Evolutionary conservation across 2,329 filamentous ascomycete species (phyloP).

Genomic region (Hymenoscyphus fructigenus): DNA sequence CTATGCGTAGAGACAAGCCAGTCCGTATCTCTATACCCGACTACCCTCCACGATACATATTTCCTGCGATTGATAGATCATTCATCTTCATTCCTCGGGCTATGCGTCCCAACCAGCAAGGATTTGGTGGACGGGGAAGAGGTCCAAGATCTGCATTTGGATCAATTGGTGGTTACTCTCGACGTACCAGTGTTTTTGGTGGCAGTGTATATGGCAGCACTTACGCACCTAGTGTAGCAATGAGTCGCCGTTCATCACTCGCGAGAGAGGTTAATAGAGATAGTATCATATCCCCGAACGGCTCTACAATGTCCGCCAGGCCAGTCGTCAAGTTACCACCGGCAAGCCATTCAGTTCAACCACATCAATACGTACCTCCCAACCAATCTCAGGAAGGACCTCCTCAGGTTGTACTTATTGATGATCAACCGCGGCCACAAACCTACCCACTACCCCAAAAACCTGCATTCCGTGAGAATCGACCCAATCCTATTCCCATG

Average conservation of each 20-base stretch:
- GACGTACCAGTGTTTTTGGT: constrained; percentile 79
- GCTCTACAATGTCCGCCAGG: constrained; percentile 68
- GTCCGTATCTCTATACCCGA: constrained; percentile 89
- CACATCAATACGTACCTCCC: constrained; percentile 35
- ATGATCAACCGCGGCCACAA: constrained; percentile 50
- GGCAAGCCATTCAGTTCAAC: constrained; percentile 31
- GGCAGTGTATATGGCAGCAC: constrained; percentile 67
- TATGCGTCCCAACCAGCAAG: constrained; percentile 88
- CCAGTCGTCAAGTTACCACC: constrained; percentile 85
- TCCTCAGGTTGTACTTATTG: constrained; percentile 33
- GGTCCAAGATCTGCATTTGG: constrained; percentile 68
- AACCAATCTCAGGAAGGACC: constrained; percentile 27
- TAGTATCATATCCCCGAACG: constrained; percentile 75
- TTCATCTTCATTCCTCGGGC: constrained; percentile 98
- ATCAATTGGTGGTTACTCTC: constrained; percentile 66
- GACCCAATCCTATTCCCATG: constrained; percentile 63
- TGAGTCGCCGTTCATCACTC: constrained; percentile 83
- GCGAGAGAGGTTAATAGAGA: constrained; percentile 68
- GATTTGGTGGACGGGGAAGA: constrained; percentile 64
- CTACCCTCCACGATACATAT: constrained; percentile 80
- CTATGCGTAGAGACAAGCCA: constrained; percentile 91
- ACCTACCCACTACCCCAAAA: constrained; percentile 58
- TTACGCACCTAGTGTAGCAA: constrained; percentile 83
- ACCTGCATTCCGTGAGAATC: constrained; percentile 57
- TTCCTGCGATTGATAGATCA: constrained; percentile 83